Conservation (phyloP, 768 basidiomycete species). For the Amanita fuliginea region DNA sequence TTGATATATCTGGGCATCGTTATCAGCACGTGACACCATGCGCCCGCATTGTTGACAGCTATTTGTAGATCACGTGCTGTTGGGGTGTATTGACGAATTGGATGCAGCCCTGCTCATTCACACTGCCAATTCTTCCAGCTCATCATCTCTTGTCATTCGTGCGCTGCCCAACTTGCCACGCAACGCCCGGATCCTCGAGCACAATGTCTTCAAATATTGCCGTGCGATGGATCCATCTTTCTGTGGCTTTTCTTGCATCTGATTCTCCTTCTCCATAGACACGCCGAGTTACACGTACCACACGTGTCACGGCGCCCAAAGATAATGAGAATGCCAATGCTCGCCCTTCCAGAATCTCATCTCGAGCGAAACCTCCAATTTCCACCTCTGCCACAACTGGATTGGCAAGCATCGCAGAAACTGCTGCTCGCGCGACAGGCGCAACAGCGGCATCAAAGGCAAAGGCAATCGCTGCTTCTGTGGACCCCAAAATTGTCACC, state of each 20-base stretch:
- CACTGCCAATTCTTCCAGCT: conserved; percentile 14
- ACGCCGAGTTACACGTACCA: conserved; percentile 55
- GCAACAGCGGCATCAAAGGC: conserved; percentile 44
- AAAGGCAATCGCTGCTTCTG: conserved; percentile 30
- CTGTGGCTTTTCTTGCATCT: conserved; percentile 5
- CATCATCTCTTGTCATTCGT: conserved; percentile 8
- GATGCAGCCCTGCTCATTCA: conserved; percentile 9
- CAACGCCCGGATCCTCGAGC: conserved; percentile 15
- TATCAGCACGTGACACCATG: conserved; percentile 25
- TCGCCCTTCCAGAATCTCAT: conserved; percentile 45
- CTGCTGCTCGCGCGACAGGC: conserved; percentile 33
- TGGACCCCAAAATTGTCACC: conserved; percentile 31
- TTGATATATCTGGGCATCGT: not conserved
- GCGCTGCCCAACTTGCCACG: conserved; percentile 9
- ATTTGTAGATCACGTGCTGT: conserved; percentile 4
- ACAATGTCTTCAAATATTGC: conserved; percentile 38
- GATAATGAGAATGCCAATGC: conserved; percentile 71
- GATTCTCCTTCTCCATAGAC: conserved; percentile 28
- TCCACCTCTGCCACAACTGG: conserved; percentile 28
- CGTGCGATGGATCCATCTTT: conserved; percentile 18
- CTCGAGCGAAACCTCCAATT: conserved; percentile 50
- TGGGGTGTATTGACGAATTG: conserved; percentile 15
- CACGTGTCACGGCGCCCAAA: conserved; percentile 37
- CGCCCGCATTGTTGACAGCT: conserved; percentile 16
- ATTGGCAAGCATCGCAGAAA: conserved; percentile 20